These are phyloP conservation scores for Pinus taeda DNA, from an alignment of 75 land plant genomes.

Conservation along the genomic window DNA sequence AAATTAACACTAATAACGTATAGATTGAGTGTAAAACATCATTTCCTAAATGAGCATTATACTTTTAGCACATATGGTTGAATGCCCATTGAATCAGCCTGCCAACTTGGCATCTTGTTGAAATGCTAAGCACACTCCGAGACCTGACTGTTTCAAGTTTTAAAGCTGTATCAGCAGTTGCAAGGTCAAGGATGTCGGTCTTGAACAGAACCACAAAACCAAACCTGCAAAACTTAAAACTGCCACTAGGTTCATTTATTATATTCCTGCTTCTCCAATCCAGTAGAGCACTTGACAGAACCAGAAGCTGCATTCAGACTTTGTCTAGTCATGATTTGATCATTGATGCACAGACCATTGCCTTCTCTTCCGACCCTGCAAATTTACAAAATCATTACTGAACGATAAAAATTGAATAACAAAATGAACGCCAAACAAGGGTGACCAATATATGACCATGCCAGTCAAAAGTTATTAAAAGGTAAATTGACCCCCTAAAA, in stretches of 20 bases:
- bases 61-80: not conserved
- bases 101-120: slow-evolving; percentile 4
- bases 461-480: too few species aligned
- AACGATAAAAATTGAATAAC: too few species aligned
- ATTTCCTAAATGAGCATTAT: not conserved
- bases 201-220: not conserved
- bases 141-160: slow-evolving; percentile 7
- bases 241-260: not conserved
- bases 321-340: not conserved
- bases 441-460: too few species aligned
- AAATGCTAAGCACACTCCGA: slow-evolving; percentile 2
- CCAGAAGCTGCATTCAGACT: slow-evolving; percentile 9
- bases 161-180: not conserved
- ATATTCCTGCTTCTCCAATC: not conserved
- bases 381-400: too few species aligned
- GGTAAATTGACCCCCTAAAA: too few species aligned
- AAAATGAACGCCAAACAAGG: too few species aligned
- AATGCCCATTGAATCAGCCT: not conserved
- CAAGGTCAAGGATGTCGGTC: not conserved
- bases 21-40: too few species aligned
- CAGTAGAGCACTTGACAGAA: not conserved
- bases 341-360: not conserved
- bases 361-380: too few species aligned
- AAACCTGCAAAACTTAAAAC: slow-evolving; percentile 9
- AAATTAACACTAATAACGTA: too few species aligned